Evolutionary conservation across 768 basidiomycete genomes (phyloP), one percentile per base, ranked within the genome.

Genomic region (Panellus pusillus): DNA sequence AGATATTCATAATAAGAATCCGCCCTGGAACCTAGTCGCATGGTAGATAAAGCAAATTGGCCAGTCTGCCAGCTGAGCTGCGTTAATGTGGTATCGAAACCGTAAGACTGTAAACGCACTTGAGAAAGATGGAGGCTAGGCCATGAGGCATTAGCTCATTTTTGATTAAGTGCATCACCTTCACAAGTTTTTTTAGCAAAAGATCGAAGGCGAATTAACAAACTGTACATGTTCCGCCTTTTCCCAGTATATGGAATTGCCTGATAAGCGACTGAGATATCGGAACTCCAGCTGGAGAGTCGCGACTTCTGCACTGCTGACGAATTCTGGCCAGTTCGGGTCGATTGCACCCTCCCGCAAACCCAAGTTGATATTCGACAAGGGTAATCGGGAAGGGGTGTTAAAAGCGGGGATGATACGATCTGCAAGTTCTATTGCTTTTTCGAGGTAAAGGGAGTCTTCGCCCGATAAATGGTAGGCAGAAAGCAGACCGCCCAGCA

Each of bases 1-100:
- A 93, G 70, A 65, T 95, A 93, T 68, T 96, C 95, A 65, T 97
- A 98, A 71, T 86, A 98, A 2, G 91, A 93, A 68, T 98, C 95
- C 28, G 88, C 95, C 39, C 93, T 79, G 31, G 93, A 93, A 24
- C 95, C 95, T 18, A 98, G 80, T 12, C 94, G 84, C 57, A 98
- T 89, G 15, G 88, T 81, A 12, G 89, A 84, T 20, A 81, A 71
- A 17, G 84, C 68, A 55, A 74, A 81, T 53, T 71, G 63, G 5
- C 78, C 79, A 12, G 68, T 63, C 2, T 72, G 55, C 78, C 77
- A 61, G 9, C 47, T 50, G 52, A 32, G 18, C 42, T 11, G 17
- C 28, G 15, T 48, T 37, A 53, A 31, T 35, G 31, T 44, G 9
- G 14, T 3, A 35, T 14, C 6, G 9, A 4, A 46, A n/a, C 31